phyloP scores from a whole-genome alignment of 2,329 filamentous ascomycete species.

The Byssoonygena ceratinophila region DNA sequence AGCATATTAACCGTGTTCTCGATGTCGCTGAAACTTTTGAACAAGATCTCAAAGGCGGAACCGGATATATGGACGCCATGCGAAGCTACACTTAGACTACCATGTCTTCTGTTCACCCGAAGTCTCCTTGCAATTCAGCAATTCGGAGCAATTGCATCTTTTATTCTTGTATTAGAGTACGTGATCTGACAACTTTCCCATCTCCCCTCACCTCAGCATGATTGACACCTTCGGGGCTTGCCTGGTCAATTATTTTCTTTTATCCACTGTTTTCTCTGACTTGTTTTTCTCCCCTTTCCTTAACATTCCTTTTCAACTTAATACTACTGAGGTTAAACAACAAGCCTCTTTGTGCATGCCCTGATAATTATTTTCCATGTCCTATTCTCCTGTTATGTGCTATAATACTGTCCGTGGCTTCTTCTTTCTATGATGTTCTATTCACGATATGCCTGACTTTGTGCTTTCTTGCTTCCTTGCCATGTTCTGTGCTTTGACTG shows the following conservation, averaged over 20 bases:
- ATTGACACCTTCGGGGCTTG: background rate
- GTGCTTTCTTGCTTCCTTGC: constrained; percentile 9
- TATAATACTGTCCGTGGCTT: background rate
- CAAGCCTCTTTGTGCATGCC: background rate
- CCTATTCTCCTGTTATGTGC: background rate
- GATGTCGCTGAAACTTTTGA: constrained; percentile 76
- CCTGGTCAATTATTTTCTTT: background rate
- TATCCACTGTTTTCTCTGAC: background rate
- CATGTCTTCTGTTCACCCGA: background rate
- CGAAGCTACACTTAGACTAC: constrained; percentile 52
- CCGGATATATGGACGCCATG: constrained; percentile 75
- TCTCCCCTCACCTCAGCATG: constrained; percentile 8
- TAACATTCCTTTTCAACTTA: background rate
- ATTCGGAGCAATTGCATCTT: background rate
- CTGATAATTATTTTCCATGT: background rate
- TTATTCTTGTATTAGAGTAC: background rate
- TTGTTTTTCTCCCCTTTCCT: too few relatives aligned
- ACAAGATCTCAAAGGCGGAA: constrained; percentile 68
- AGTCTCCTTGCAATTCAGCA: background rate
- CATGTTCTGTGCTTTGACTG: constrained; percentile 4
- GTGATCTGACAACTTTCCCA: background rate
- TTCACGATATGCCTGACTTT: constrained; percentile 2
- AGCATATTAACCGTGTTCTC: constrained; percentile 70
- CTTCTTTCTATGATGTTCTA: constrained; percentile 12
- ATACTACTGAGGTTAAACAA: background rate